Conservation (phyloP, 345 rosid species). For the Conringia planisiliqua region DNA sequence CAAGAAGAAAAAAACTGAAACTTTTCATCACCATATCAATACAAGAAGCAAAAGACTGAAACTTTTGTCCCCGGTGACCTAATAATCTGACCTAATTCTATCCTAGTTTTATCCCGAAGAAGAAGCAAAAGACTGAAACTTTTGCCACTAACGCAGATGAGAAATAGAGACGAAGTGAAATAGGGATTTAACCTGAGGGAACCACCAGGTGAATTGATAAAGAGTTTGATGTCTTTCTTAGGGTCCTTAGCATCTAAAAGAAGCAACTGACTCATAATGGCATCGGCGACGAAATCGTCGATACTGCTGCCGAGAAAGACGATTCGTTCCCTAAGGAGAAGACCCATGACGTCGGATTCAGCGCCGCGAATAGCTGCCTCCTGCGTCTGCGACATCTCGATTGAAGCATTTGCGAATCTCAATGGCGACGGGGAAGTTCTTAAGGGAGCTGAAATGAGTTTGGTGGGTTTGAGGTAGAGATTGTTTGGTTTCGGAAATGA, state of each 20-base stretch:
- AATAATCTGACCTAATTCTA: neutral
- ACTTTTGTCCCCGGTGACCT: neutral
- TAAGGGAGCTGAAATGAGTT: slow-evolving; percentile 29
- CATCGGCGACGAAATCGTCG: slow-evolving; percentile 87
- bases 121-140: neutral
- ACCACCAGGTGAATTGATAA: slow-evolving; percentile 82
- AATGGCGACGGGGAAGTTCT: slow-evolving; percentile 26
- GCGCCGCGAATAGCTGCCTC: slow-evolving; percentile 68
- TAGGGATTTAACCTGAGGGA: slow-evolving; percentile 61
- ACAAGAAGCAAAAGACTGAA: no score
- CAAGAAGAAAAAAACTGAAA: no score
- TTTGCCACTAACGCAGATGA: neutral
- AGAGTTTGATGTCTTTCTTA: slow-evolving; percentile 81
- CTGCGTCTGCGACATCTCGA: slow-evolving; percentile 50
- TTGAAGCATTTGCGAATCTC: slow-evolving; percentile 38
- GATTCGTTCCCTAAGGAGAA: slow-evolving; percentile 76
- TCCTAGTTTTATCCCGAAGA: neutral
- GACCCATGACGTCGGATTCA: slow-evolving; percentile 82
- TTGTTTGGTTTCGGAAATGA: slow-evolving; percentile 20
- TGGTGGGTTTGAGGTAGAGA: slow-evolving; percentile 31
- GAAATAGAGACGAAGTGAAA: neutral
- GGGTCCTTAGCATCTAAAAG: slow-evolving; percentile 92
- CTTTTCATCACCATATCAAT: neutral
- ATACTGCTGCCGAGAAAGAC: slow-evolving; percentile 72
- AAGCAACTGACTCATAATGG: slow-evolving; percentile 76